Evolutionary conservation across 768 basidiomycete genomes (phyloP).

Genomic region (Solioccasus polychromus): DNA sequence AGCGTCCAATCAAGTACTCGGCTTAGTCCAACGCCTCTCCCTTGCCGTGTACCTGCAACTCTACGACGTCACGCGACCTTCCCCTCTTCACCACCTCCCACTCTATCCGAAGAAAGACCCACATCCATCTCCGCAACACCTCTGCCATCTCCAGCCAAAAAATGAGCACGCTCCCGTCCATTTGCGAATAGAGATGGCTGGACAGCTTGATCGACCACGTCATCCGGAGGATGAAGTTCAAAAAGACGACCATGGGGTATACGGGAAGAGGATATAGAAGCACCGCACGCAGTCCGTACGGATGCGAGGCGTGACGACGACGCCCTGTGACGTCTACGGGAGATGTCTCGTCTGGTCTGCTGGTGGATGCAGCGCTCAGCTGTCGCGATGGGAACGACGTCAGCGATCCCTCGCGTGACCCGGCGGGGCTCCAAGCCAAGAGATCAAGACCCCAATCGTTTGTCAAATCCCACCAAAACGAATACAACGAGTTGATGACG

Average conservation of each 20-base stretch:
- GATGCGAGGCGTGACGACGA: conserved; percentile 34
- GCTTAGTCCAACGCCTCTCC: no score
- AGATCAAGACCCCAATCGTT: conserved; percentile 96
- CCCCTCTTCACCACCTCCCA: conserved; percentile 84
- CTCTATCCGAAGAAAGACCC: conserved; percentile 96
- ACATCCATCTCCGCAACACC: conserved; percentile 90
- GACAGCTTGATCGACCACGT: conserved; percentile 94
- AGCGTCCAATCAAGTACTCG: no score
- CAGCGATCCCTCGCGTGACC: conserved; percentile 33
- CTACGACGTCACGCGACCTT: conserved; percentile 14
- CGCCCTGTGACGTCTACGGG: conserved; percentile 13
- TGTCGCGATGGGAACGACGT: conserved; percentile 46
- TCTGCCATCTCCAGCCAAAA: conserved; percentile 93
- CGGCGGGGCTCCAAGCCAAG: conserved; percentile 41
- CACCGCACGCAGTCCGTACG: conserved; percentile 70
- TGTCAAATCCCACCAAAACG: conserved; percentile 99
- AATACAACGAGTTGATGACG: conserved; percentile 85
- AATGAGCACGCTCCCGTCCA: conserved; percentile 79
- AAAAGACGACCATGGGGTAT: conserved; percentile 78
- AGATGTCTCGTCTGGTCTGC: conserved; percentile 10
- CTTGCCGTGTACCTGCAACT: conserved; percentile 12
- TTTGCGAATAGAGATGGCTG: conserved; percentile 73
- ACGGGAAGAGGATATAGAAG: conserved; percentile 78
- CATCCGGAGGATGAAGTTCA: conserved; percentile 86
- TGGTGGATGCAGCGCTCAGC: conserved; percentile 28